Evolutionary conservation across 495 filamentous ascomycete genomes (phyloP).

Genomic region (Pseudomonodictys pantanalensis): DNA sequence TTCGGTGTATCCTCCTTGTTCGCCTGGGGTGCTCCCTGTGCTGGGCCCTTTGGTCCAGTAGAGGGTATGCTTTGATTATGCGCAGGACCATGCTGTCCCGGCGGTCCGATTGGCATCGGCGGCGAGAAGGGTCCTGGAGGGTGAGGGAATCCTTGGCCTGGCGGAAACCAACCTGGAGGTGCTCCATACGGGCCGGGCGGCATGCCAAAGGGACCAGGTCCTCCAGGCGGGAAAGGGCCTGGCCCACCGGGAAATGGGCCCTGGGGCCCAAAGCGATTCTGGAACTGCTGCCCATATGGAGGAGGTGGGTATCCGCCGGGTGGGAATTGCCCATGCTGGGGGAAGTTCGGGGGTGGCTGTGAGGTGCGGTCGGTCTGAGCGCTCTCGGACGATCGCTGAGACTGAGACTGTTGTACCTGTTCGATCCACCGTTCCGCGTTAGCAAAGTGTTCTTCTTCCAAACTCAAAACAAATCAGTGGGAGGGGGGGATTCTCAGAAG

Average conservation of each 20-base stretch:
- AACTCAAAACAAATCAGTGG: not conserved
- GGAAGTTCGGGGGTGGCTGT: slow-evolving; percentile 33
- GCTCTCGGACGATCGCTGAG: slow-evolving; percentile 14
- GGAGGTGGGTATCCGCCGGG: slow-evolving; percentile 41
- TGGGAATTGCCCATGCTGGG: slow-evolving; percentile 37
- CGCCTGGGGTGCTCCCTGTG: slow-evolving; percentile 53
- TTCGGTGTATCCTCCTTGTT: slow-evolving; percentile 44
- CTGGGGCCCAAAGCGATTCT: slow-evolving; percentile 48
- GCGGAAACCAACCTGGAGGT: slow-evolving; percentile 75
- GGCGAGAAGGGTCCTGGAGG: slow-evolving; percentile 39
- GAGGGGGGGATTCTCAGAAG: slow-evolving; percentile 68
- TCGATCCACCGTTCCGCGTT: slow-evolving; percentile 5
- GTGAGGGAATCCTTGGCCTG: slow-evolving; percentile 70
- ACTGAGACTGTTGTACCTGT: slow-evolving; percentile 36
- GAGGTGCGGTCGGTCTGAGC: slow-evolving; percentile 40
- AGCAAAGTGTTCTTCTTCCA: slow-evolving; percentile 6
- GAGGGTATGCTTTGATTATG: slow-evolving; percentile 41
- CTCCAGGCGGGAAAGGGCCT: slow-evolving; percentile 46
- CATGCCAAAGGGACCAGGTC: slow-evolving; percentile 44
- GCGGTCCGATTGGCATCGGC: slow-evolving; percentile 43
- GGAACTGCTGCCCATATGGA: slow-evolving; percentile 5
- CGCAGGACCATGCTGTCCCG: slow-evolving; percentile 43
- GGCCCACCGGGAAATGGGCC: slow-evolving; percentile 62
- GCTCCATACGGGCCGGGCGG: slow-evolving; percentile 49
- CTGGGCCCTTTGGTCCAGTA: slow-evolving; percentile 46